These are phyloP conservation scores for Daedaleopsis sinensis DNA, from an alignment of 768 basidiomycete genomes.

Conservation along the genomic window DNA sequence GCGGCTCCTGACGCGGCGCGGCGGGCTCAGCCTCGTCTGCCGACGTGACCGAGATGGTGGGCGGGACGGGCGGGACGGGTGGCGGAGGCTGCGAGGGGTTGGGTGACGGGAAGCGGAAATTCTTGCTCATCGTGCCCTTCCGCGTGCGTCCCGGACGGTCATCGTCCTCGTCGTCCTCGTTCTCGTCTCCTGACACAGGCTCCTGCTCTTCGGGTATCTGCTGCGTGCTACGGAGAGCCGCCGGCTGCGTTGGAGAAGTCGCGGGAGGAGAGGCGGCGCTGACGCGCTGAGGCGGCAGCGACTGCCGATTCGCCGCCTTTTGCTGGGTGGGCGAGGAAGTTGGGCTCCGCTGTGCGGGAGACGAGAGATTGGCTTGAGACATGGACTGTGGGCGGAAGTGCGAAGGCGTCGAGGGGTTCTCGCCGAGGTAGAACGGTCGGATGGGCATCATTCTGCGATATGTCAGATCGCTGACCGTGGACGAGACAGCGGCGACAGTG, in stretches of 20 bases:
- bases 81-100: constrained; percentile 34
- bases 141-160: constrained; percentile 32
- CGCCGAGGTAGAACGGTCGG: constrained; percentile 78
- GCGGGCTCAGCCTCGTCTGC: constrained; percentile 4
- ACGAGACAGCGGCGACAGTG: not conserved
- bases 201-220: constrained; percentile 51
- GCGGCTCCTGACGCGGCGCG: constrained; percentile 15
- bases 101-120: constrained; percentile 31
- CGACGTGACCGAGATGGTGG: not conserved
- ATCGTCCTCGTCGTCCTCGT: constrained; percentile 21
- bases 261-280: constrained; percentile 46
- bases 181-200: constrained; percentile 38
- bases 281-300: constrained; percentile 61
- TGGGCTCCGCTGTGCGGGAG: constrained; percentile 40
- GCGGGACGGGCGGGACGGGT: constrained; percentile 31
- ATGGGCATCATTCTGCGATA: constrained; percentile 83
- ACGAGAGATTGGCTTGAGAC: constrained; percentile 65
- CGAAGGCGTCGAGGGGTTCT: constrained; percentile 51
- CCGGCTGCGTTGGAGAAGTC: constrained; percentile 40
- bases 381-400: constrained; percentile 71
- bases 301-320: constrained; percentile 56
- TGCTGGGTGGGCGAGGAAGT: constrained; percentile 35
- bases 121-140: constrained; percentile 73
- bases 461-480: not conserved
- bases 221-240: constrained; percentile 25